phyloP scores from a whole-genome alignment of 768 basidiomycete genomes.

The Aureoboletus auriporus region DNA sequence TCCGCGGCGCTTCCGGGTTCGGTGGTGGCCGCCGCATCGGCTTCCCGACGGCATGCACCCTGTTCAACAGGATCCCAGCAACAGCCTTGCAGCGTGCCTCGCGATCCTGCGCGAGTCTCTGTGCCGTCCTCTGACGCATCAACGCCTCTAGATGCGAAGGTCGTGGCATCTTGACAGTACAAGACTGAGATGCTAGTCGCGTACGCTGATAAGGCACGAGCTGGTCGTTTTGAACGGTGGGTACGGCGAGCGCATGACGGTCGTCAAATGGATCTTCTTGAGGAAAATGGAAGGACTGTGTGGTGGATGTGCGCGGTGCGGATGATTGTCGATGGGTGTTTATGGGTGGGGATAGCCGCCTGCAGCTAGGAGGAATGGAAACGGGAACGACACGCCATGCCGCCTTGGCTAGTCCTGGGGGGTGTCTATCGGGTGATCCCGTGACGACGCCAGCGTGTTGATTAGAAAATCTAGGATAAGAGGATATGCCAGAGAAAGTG shows the following conservation, averaged over 20 bases:
- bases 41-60: conserved; percentile 48
- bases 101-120: conserved; percentile 31
- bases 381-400: conserved; percentile 24
- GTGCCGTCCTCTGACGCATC: conserved; percentile 30
- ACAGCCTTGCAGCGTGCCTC: conserved; percentile 49
- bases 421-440: conserved; percentile 18
- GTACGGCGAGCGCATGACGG: conserved; percentile 12
- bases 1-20: conserved; percentile 27
- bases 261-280: conserved; percentile 27
- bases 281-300: conserved; percentile 20
- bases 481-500: conserved; percentile 27
- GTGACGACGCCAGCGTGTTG: conserved; percentile 26
- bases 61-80: conserved; percentile 53
- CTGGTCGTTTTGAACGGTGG: conserved; percentile 6
- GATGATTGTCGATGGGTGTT: conserved; percentile 11
- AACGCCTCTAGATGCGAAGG: conserved; percentile 19
- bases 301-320: conserved; percentile 9
- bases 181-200: conserved; percentile 25
- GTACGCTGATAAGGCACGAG: conserved; percentile 23
- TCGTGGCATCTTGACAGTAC: conserved; percentile 24
- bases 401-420: conserved; percentile 20
- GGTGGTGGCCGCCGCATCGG: conserved; percentile 44
- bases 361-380: conserved; percentile 23
- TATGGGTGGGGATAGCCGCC: conserved; percentile 21
- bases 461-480: conserved; percentile 16